These are phyloP conservation scores for Cutaneotrichosporon spelunceum DNA, from an alignment of 1,284 basidiomycete species.

Conservation along the genomic window DNA sequence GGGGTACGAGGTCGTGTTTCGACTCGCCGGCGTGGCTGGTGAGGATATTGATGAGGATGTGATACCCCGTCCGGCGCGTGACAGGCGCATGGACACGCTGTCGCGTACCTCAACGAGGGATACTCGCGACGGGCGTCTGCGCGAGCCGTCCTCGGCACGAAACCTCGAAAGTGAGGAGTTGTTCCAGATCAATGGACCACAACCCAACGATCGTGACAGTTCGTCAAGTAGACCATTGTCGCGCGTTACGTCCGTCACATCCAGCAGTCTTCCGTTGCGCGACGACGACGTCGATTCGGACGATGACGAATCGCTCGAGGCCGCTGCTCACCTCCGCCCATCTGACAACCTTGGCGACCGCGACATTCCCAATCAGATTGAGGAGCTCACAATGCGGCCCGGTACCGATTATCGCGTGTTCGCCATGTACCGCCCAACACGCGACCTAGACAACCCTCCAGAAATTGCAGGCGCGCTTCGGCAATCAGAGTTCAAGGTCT, in stretches of 20 bases:
- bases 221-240: slow-evolving; percentile 43
- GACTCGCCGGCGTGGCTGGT: slow-evolving; percentile 51
- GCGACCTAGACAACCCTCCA: slow-evolving; percentile 40
- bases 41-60: slow-evolving; percentile 48
- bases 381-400: slow-evolving; percentile 55
- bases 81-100: slow-evolving; percentile 20
- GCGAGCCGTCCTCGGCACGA: slow-evolving; percentile 4
- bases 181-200: background rate
- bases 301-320: slow-evolving; percentile 30
- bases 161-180: slow-evolving; percentile 13
- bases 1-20: slow-evolving; percentile 53
- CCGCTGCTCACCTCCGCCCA: slow-evolving; percentile 10
- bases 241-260: slow-evolving; percentile 37
- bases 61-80: slow-evolving; percentile 21
- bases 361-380: slow-evolving; percentile 51
- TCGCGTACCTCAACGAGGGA: slow-evolving; percentile 33
- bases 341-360: slow-evolving; percentile 25
- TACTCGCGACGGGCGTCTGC: slow-evolving; percentile 25
- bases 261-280: slow-evolving; percentile 33
- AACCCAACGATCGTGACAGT: slow-evolving; percentile 27
- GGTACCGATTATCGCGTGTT: slow-evolving; percentile 55
- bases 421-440: slow-evolving; percentile 52
- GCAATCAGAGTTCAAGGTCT: slow-evolving; percentile 52
- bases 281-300: slow-evolving; percentile 34
- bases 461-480: slow-evolving; percentile 49